Percentiles rank a stretch among this genome's conserved stretches.
Conservation (phyloP, 495 filamentous ascomycete species). For the Aspergillus wentii region DNA sequence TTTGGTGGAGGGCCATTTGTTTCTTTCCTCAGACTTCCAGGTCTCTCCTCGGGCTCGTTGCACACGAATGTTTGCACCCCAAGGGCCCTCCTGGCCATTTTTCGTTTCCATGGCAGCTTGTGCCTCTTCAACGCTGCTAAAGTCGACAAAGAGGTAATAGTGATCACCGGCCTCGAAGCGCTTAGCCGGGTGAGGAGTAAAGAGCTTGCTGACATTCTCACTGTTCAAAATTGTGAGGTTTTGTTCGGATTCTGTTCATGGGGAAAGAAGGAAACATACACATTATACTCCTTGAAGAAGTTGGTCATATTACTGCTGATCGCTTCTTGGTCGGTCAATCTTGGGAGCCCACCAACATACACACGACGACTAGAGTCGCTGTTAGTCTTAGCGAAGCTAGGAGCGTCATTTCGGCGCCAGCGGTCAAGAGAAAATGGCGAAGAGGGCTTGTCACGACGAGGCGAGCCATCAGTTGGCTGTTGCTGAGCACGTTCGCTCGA, state of each 20-base stretch:
- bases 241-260: background rate
- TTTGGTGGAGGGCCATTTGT: constrained; percentile 10
- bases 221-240: constrained; percentile 10
- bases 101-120: constrained; percentile 40
- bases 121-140: constrained; percentile 51
- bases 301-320: constrained; percentile 48
- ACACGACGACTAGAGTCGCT: constrained; percentile 48
- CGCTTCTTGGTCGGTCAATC: constrained; percentile 49
- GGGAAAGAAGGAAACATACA: constrained; percentile 26
- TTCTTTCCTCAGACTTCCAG: constrained; percentile 21
- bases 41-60: constrained; percentile 33
- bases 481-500: constrained; percentile 23
- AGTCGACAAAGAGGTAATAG: constrained; percentile 67
- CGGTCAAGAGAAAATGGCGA: constrained; percentile 28
- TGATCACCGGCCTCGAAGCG: constrained; percentile 50
- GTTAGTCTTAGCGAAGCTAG: constrained; percentile 14
- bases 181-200: constrained; percentile 51
- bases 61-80: constrained; percentile 43
- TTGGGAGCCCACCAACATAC: constrained; percentile 60
- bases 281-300: constrained; percentile 55
- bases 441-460: too few species aligned
- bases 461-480: constrained; percentile 13
- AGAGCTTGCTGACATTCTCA: constrained; percentile 60
- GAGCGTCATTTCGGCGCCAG: constrained; percentile 29
- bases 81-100: constrained; percentile 37